Percentiles rank a stretch among this genome's conserved stretches.
phyloP scores from a whole-genome alignment of 2,329 filamentous ascomycete species.

The Ilyonectria mors-panacis region DNA sequence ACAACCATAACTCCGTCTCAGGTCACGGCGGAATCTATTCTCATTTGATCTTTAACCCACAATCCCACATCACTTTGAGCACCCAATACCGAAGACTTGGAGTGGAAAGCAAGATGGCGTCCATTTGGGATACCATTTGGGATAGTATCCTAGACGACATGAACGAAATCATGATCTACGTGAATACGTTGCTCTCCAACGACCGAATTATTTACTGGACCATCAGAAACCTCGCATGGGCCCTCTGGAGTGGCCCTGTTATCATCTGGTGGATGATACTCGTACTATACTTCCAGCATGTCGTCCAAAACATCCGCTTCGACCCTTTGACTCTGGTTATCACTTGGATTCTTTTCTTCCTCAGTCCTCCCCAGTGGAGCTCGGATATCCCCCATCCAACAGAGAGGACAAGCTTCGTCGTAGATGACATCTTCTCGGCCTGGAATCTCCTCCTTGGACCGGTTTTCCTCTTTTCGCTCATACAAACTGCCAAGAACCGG shows the following conservation, averaged over 20 bases:
- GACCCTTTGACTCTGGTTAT: neutral
- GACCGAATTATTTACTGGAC: constrained; percentile 2
- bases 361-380: constrained; percentile 4
- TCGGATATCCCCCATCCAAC: neutral
- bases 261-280: constrained; percentile 21
- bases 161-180: neutral
- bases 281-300: constrained; percentile 9
- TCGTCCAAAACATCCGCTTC: neutral
- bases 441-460: constrained; percentile 6
- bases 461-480: constrained; percentile 3
- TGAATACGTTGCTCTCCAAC: constrained; percentile 5
- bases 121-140: neutral
- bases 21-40: neutral
- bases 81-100: neutral
- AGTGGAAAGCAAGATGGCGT: neutral
- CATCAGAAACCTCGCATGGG: neutral
- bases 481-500: constrained; percentile 4
- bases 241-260: constrained; percentile 1
- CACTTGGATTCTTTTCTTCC: constrained; percentile 17
- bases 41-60: neutral
- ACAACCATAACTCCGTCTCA: neutral
- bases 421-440: neutral
- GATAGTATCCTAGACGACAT: neutral
- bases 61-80: neutral
- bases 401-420: neutral